These are phyloP conservation scores for Barnettozyma salicaria DNA, from an alignment of 805 yeast species.

Conservation along the genomic window DNA sequence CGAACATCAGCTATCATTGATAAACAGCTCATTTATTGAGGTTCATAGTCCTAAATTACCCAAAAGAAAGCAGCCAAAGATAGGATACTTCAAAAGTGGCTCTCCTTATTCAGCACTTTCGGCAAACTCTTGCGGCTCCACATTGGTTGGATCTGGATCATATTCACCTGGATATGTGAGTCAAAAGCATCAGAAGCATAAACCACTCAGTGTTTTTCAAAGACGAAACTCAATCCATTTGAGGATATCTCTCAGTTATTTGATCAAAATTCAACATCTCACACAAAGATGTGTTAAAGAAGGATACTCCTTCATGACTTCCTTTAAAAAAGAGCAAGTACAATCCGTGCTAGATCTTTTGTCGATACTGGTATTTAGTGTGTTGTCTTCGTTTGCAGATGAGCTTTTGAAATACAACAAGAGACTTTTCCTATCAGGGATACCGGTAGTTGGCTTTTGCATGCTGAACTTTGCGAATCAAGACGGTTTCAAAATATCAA, in stretches of 20 bases:
- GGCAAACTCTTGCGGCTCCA: slow-evolving; percentile 8
- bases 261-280: background rate
- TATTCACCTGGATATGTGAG: slow-evolving; percentile 1
- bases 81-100: background rate
- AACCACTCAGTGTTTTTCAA: background rate
- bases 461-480: background rate
- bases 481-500: background rate
- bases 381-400: slow-evolving; percentile 13
- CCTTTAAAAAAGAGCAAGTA: slow-evolving; percentile 5
- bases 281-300: slow-evolving; percentile 1
- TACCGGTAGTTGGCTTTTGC: slow-evolving; percentile 4
- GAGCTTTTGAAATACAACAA: slow-evolving; percentile 13
- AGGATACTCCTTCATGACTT: background rate
- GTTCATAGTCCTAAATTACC: background rate
- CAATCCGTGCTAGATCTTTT: slow-evolving; percentile 6
- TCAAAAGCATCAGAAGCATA: too few species aligned
- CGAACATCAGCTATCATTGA: slow-evolving; percentile 18
- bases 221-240: slow-evolving; percentile 7
- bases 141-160: slow-evolving; percentile 10
- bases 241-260: slow-evolving; percentile 7
- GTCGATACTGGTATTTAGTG: slow-evolving; percentile 9
- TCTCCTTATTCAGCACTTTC: slow-evolving; percentile 2
- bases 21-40: slow-evolving; percentile 10
- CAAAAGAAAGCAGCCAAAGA: slow-evolving; percentile 1
- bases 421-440: slow-evolving; percentile 8